Evolutionary conservation across 805 yeast genomes (phyloP).

Genomic region (Yamadazyma phyllophila): DNA sequence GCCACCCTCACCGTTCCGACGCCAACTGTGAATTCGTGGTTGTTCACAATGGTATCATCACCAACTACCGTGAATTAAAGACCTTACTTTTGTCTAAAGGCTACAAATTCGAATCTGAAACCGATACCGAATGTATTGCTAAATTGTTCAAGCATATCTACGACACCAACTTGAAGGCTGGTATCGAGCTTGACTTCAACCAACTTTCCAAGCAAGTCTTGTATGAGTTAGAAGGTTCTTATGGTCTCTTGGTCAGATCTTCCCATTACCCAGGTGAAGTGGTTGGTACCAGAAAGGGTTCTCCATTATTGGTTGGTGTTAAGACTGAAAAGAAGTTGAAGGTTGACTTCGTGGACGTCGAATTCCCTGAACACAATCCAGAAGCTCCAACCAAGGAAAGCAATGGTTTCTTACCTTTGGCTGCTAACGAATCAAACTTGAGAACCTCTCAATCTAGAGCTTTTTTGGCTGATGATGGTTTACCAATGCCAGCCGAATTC

Average conservation of each 20-base stretch:
- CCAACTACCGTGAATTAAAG: slow-evolving; percentile 89
- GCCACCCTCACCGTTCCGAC: slow-evolving; percentile 96
- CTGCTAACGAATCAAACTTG: slow-evolving; percentile 53
- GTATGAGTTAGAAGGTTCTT: slow-evolving; percentile 94
- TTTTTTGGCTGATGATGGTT: slow-evolving; percentile 88
- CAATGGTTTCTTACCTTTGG: slow-evolving; percentile 47
- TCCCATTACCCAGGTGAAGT: slow-evolving; percentile 92
- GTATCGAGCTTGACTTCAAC: slow-evolving; percentile 80
- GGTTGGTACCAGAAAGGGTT: slow-evolving; percentile 96
- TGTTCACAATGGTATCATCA: slow-evolving; percentile 97
- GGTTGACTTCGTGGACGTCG: slow-evolving; percentile 98
- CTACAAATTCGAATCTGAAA: slow-evolving; percentile 79
- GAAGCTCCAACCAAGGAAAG: slow-evolving; percentile 9
- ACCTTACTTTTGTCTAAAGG: slow-evolving; percentile 81
- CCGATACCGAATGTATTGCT: slow-evolving; percentile 98
- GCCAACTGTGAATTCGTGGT: slow-evolving; percentile 77
- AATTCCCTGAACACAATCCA: slow-evolving; percentile 70
- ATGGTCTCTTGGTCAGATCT: slow-evolving; percentile 91
- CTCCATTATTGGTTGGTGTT: slow-evolving; percentile 95
- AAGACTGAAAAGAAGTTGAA: slow-evolving; percentile 92
- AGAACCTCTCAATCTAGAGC: slow-evolving; percentile 96
- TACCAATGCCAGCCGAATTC: slow-evolving; percentile 92
- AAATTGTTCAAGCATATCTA: slow-evolving; percentile 88
- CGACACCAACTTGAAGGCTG: slow-evolving; percentile 70
- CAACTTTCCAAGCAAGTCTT: slow-evolving; percentile 90